Evolutionary conservation across 163 green algal genomes (phyloP), one percentile per base, ranked within the genome.

Genomic region (Scenedesmus sp.): DNA sequence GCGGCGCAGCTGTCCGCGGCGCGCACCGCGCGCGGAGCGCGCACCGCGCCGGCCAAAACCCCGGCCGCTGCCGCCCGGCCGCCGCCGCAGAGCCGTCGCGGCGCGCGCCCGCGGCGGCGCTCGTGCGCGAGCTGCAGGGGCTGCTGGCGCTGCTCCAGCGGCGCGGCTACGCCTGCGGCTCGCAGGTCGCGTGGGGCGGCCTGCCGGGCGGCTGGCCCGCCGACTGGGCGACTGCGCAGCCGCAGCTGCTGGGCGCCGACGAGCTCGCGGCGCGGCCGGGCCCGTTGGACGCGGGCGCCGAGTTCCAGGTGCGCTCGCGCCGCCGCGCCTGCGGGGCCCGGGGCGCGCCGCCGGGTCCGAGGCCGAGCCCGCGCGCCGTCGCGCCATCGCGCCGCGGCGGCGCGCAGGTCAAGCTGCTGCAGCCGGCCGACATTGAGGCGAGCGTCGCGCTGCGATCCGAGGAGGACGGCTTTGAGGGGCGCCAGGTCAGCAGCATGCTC

Each of bases 391-490:
- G n/a, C n/a, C n/a, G n/a, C n/a, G n/a, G n/a, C n/a, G n/a, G n/a
- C n/a, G 39, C 48, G 36, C 78, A 91, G 82, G 36, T 89, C 7
- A 87, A 86, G 64, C 58, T 91, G 63, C 70, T 81, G 20, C 65
- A 60, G 50, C 87, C 87, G 11, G 87, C 84, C 15, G 87, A 91
- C 60, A 87, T 91, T 22, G 75, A 84, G 44, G 78, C 71, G 28
- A 77, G 44, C 5, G 85, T 91, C 31, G 77, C 84, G 24, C 78
- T 91, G 17, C 69, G 87, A 6, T 65, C 75, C 5, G 87, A 91
- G 67, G 82, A 91, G n/a, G 84, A 85, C 51, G 84, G 71, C 29
- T 81, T 85, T 45, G 89, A 84, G 87, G 63, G 67, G 18, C 69
- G 58, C 45, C 53, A 62, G 11, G 60, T 88, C 36, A 87, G 81